Conservation (phyloP, 2,329 filamentous ascomycete genomes). For the Hypoxylon sp. region DNA sequence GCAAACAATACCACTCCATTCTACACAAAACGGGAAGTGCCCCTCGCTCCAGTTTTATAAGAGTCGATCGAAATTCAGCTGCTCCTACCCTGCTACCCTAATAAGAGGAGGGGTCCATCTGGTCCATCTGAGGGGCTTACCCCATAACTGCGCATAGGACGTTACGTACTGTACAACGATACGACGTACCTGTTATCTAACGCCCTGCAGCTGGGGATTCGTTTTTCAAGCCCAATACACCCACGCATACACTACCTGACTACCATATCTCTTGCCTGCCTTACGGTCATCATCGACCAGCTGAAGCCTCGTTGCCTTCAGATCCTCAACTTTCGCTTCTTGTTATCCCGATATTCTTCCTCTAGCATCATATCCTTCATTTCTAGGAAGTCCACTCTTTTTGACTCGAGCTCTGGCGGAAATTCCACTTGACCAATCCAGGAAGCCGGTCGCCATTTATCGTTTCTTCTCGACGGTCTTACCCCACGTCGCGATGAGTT, state of each 20-base stretch:
- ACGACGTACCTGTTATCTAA: slow-evolving; percentile 16
- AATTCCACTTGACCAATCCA: slow-evolving; percentile 9
- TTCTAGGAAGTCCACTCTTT: slow-evolving; percentile 1
- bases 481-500: slow-evolving; percentile 55
- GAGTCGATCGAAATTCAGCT: slow-evolving; percentile 43
- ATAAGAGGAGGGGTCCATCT: slow-evolving; percentile 32
- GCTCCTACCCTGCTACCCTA: slow-evolving; percentile 29
- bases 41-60: slow-evolving; percentile 25
- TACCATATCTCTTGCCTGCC: slow-evolving; percentile 4
- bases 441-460: slow-evolving; percentile 31
- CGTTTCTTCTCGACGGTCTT: slow-evolving; percentile 32
- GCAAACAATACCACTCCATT: not conserved
- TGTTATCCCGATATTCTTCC: not conserved
- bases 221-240: slow-evolving; percentile 15
- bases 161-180: slow-evolving; percentile 9
- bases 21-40: slow-evolving; percentile 6
- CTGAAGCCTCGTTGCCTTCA: slow-evolving; percentile 19
- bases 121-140: slow-evolving; percentile 29
- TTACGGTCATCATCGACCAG: slow-evolving; percentile 14
- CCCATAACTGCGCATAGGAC: slow-evolving; percentile 6
- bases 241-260: no score
- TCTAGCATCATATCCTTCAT: not conserved
- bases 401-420: slow-evolving; percentile 17
- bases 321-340: slow-evolving; percentile 7
- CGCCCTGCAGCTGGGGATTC: slow-evolving; percentile 4